Percentiles rank a stretch among this genome's conserved stretches.
These are phyloP conservation scores for Candida nanaspora DNA, from an alignment of 805 yeast genomes.

Conservation along the genomic window DNA sequence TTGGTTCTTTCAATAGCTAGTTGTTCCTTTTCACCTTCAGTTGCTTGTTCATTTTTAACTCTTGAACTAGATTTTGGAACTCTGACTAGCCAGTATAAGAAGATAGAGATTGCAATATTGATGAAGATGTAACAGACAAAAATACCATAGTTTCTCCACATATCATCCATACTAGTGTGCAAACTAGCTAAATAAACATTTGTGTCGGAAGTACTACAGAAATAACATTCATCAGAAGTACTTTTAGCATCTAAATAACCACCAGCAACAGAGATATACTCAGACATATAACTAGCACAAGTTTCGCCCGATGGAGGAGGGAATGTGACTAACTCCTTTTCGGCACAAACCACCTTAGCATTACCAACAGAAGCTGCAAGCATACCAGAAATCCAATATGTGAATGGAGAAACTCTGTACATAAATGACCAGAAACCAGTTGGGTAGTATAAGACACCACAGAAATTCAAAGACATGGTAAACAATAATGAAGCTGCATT, in stretches of 20 bases:
- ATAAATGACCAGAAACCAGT: conserved; percentile 72
- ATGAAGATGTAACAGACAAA: conserved; percentile 41
- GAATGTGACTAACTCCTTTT: conserved; percentile 39
- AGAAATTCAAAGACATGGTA: conserved; percentile 59
- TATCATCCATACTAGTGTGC: conserved; percentile 36
- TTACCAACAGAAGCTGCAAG: conserved; percentile 50
- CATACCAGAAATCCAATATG: conserved; percentile 54
- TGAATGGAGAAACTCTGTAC: conserved; percentile 67
- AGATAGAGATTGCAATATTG: conserved; percentile 27
- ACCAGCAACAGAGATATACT: conserved; percentile 29
- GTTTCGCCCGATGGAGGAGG: conserved; percentile 48
- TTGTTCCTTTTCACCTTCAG: conserved; percentile 1
- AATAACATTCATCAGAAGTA: conserved; percentile 49
- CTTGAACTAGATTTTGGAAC: conserved; percentile 36
- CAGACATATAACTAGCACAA: conserved; percentile 48
- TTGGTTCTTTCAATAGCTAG: not conserved
- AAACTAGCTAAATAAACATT: conserved; percentile 33
- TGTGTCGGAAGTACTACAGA: conserved; percentile 52
- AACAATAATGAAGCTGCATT: conserved; percentile 48
- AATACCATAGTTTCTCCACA: conserved; percentile 61
- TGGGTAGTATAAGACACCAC: conserved; percentile 67
- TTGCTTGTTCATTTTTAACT: not conserved
- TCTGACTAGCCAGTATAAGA: conserved; percentile 49
- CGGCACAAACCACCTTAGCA: conserved; percentile 38
- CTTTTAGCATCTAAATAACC: conserved; percentile 38